Evolutionary conservation across 148 eudicot genomes (phyloP), one percentile per base, ranked within the genome.

Genomic region (Euryodendron excelsum): DNA sequence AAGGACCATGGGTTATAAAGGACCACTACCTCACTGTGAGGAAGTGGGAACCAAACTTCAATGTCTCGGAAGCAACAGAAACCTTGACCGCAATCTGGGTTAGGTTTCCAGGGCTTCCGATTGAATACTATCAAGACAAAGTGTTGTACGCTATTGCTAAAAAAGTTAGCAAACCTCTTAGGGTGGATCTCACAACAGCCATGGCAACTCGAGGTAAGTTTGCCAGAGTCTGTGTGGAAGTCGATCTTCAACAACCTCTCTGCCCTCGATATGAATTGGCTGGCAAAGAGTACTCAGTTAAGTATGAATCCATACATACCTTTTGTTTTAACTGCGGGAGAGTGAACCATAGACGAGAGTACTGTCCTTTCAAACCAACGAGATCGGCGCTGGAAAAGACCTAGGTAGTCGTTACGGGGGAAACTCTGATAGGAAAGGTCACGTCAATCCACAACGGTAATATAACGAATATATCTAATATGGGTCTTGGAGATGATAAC

Each of bases 231-330:
- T 69, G 52, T 69, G 47, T 71, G 47, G 74, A 71, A 45, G 34
- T 71, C 1, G 58, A 71, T 48, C 59, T 71, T 0, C 47, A 30
- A 6, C 8, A 47, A 23, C 55, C 52, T 3, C 73, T 69, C 0
- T 1, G 13, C 12, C 52, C 73, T 0, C 2, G 20, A 9, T 44
- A 21, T 17, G 23, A 2, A 23, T 21, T 45, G 10, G 74, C 7
- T 20, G 17, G 28, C 15, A 47, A n/a, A 2, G 5, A n/a, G 0
- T 71, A 71, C 21, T 14, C 31, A 21, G 59, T 48, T 0, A 58
- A 71, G 14, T 71, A 71, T 14, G 74, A 71, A 71, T 71, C 59
- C 3, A 47, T 71, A 18, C 74, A 48, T 20, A 21, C 39, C 18
- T n/a, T 71, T 9, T 71, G 74, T 30, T 71, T 71, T 8, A 15